These are phyloP conservation scores for Boletellus ananas DNA, from an alignment of 768 basidiomycete genomes.

Conservation along the genomic window DNA sequence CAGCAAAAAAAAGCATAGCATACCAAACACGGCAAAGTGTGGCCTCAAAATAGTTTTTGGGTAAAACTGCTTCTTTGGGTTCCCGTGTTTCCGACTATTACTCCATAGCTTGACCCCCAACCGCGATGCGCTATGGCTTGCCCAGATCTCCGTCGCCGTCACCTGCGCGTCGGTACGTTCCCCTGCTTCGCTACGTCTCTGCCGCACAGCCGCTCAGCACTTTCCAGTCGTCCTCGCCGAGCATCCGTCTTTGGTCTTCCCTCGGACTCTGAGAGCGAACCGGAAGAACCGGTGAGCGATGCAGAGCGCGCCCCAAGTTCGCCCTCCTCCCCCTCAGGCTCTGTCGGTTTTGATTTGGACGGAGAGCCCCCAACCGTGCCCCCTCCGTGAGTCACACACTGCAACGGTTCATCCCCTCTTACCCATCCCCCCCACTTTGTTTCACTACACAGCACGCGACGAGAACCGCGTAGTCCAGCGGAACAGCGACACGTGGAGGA, in stretches of 20 bases:
- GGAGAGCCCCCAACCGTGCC: conserved; percentile 33
- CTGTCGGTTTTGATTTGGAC: conserved; percentile 43
- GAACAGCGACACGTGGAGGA: conserved; percentile 41
- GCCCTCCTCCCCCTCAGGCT: conserved; percentile 37
- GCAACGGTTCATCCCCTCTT: neutral
- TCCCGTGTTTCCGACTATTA: conserved; percentile 2
- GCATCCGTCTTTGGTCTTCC: conserved; percentile 54
- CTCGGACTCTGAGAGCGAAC: conserved; percentile 42
- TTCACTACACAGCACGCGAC: conserved; percentile 13
- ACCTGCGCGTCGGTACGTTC: conserved; percentile 38
- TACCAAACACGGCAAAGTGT: neutral
- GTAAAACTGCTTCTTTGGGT: neutral
- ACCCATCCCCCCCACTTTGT: neutral
- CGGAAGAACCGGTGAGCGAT: conserved; percentile 35
- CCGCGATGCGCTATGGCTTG: conserved; percentile 50
- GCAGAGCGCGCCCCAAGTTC: conserved; percentile 31
- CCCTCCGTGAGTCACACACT: conserved; percentile 31
- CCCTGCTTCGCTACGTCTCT: conserved; percentile 8
- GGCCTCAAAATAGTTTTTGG: neutral
- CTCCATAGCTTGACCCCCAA: neutral
- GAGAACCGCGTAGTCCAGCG: conserved; percentile 22
- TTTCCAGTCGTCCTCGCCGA: conserved; percentile 25
- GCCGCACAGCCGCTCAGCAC: neutral
- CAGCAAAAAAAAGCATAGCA: neutral
- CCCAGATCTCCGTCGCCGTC: conserved; percentile 52